Evolutionary conservation across 148 eudicot genomes (phyloP), one percentile per base, ranked within the genome.

Genomic region (Talinum fruticosum): DNA sequence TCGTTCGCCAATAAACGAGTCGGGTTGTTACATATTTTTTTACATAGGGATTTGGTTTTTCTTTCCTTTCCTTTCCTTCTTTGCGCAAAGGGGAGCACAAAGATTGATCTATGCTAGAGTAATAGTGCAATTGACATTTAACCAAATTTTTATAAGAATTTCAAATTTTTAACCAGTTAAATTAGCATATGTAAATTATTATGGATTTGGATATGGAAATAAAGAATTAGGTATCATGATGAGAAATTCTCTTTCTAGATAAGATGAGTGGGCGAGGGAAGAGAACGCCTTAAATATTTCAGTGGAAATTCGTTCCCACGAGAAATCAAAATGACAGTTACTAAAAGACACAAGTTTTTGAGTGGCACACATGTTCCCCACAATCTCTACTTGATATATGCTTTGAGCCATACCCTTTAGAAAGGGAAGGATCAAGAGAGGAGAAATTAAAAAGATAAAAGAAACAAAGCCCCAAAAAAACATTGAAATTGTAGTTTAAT

Each of bases 291-390:
- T 37, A 23, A 35, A 59, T 59, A 23, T 24, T 47, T 68, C 65
- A 72, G 76, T 79, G 81, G 81, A 72, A 72, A 69, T 72, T 79
- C 32, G 81, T 79, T 78, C 75, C 66, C 76, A 71, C 30, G 32
- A 71, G 75, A 72, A 76, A 69, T 51, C 68, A 49, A 78, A 72
- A 79, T 79, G 76, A 51, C 66, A 45, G 76, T 79, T 79, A 66
- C 72, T 73, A 79, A 19, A 79, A 73, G 77, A 73, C 81, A 73
- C 37, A 41, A 65, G 66, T 79, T 51, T 76, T 49, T 66, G 18
- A 66, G 73, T 79, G 77, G 81, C 81, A 79, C 81, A 79, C 81
- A 79, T 79, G 81, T 73, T 66, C 81, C 77, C 81, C 81, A 79
- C 81, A 73, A 33, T 47, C 81, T 79, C 72, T 79, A 73, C 77